Percentiles rank a stretch among this genome's conserved stretches.
These are phyloP conservation scores for Cordyceps fumosorosea DNA, from an alignment of 2,329 filamentous ascomycete genomes.

Conservation along the genomic window DNA sequence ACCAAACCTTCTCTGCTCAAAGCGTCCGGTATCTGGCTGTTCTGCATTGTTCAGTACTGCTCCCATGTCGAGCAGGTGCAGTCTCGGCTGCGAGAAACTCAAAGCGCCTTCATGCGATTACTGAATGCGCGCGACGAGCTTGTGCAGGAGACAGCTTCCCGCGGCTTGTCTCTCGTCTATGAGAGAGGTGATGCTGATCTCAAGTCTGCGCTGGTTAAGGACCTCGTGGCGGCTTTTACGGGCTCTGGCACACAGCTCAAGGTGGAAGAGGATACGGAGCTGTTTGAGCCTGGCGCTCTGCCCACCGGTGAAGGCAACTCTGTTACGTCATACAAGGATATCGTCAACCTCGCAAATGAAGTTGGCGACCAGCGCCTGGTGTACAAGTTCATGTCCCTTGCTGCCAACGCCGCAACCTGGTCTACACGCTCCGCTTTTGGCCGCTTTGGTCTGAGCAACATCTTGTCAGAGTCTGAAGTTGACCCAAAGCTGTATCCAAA, in stretches of 20 bases:
- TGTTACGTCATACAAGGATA: conserved; percentile 95
- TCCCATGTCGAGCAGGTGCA: conserved; percentile 73
- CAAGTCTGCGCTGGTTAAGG: conserved; percentile 76
- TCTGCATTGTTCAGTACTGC: conserved; percentile 86
- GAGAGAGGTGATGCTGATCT: conserved; percentile 79
- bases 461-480: conserved; percentile 79
- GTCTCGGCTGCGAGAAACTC: conserved; percentile 66
- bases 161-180: conserved; percentile 87
- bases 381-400: conserved; percentile 97
- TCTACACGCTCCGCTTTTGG: conserved; percentile 95
- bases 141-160: conserved; percentile 89
- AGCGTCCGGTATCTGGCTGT: conserved; percentile 90
- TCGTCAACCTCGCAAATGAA: conserved; percentile 90
- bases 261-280: conserved; percentile 82
- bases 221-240: conserved; percentile 84
- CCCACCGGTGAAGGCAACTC: conserved; percentile 86
- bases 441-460: conserved; percentile 83
- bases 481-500: conserved; percentile 96
- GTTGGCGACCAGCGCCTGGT: conserved; percentile 94
- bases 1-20: conserved; percentile 87
- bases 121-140: conserved; percentile 86
- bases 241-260: conserved; percentile 68
- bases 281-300: conserved; percentile 86
- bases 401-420: conserved; percentile 94
- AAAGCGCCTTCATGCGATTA: conserved; percentile 81